Percentiles rank a stretch among this genome's conserved stretches.
phyloP scores from a whole-genome alignment of 2,329 filamentous ascomycete species.

The Coniochaeta hoffmannii region DNA sequence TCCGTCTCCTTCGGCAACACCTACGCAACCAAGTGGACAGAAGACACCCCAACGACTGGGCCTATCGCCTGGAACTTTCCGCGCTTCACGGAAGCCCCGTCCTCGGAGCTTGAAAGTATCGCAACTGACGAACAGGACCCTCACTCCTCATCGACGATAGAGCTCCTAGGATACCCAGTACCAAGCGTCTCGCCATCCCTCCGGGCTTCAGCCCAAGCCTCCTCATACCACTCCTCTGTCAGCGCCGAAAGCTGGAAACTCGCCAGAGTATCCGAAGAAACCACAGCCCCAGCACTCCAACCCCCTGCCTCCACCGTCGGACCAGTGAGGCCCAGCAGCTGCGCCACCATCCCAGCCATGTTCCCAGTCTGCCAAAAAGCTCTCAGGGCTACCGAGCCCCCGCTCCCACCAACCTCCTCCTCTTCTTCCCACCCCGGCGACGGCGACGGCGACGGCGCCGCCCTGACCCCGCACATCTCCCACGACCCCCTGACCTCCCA shows the following conservation, averaged over 20 bases:
- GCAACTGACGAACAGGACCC: background rate
- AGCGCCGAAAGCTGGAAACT: background rate
- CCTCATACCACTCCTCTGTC: background rate
- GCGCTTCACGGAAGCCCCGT: background rate
- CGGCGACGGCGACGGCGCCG: background rate
- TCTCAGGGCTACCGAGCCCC: background rate
- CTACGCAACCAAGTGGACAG: background rate
- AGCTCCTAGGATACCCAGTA: background rate
- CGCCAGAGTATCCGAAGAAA: background rate
- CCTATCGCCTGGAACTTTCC: background rate
- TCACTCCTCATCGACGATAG: background rate
- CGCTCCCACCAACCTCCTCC: background rate
- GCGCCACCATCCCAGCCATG: background rate
- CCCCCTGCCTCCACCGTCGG: constrained; percentile 6
- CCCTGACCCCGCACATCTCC: background rate
- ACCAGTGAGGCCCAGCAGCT: constrained; percentile 4
- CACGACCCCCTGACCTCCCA: background rate
- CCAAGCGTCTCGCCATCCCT: background rate
- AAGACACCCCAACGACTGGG: background rate
- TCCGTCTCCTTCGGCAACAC: background rate
- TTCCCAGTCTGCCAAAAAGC: background rate
- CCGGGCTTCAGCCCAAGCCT: background rate
- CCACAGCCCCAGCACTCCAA: background rate
- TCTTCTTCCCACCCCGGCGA: background rate
- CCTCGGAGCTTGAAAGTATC: background rate